phyloP scores from a whole-genome alignment of 108 stramenopile species.

The Cyclotella kingstonii region DNA sequence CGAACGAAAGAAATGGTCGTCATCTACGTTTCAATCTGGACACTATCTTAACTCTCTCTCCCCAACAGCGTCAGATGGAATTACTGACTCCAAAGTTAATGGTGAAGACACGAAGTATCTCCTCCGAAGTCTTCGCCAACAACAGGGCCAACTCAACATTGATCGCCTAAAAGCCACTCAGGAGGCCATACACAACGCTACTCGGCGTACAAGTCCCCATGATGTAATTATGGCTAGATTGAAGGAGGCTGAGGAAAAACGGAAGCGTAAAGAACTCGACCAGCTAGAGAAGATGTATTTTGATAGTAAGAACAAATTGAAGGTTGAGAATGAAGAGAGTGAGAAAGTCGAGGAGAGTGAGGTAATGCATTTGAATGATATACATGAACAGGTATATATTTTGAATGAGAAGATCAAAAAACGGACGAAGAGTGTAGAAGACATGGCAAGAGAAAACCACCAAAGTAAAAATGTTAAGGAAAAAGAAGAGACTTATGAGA shows the following conservation, averaged over 20 bases:
- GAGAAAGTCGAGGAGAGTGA: no score
- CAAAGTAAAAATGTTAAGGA: not conserved
- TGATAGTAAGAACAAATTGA: not conserved
- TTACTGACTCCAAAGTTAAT: not conserved
- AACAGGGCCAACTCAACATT: not conserved
- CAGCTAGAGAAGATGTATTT: not conserved
- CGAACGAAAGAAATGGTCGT: not conserved
- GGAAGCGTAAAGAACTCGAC: slow-evolving; percentile 8
- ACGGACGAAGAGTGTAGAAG: no score
- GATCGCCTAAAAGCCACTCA: not conserved
- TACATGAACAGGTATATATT: no score
- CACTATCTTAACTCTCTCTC: slow-evolving; percentile 4
- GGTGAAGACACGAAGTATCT: not conserved
- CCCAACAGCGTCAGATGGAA: no score
- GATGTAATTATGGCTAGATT: not conserved
- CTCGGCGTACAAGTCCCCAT: slow-evolving; percentile 4
- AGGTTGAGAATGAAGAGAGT: no score
- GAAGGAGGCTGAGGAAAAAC: not conserved
- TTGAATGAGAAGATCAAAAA: no score
- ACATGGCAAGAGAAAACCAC: not conserved
- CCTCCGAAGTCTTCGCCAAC: not conserved
- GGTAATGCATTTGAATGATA: no score
- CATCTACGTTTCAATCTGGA: not conserved
- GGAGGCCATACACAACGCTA: slow-evolving; percentile 4
- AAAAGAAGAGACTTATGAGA: slow-evolving; percentile 1